Evolutionary conservation across 768 basidiomycete genomes (phyloP), one percentile per base, ranked within the genome.

Genomic region (Suillus occidentalis): DNA sequence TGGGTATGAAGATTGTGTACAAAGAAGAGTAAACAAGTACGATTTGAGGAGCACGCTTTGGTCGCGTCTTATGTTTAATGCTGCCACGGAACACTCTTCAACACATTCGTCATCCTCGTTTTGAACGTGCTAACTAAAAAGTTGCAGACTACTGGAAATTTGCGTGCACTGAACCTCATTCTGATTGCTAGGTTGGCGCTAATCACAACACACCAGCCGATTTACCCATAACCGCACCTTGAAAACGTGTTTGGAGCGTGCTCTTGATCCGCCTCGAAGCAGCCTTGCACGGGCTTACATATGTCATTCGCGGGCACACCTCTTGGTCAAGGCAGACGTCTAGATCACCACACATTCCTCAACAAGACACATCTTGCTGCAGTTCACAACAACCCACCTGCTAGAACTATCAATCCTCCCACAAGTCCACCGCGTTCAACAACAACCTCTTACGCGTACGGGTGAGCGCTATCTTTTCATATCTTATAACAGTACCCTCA

Each of bases 271-370:
- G 40, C 55, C 65, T 53, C 52, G 52, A 31, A 53, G 52, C 52
- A 53, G 63, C 63, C 66, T 67, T 70, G 74, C 83, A 82, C 84
- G 31, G 53, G 53, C 53, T 34, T 55, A 55, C 53, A 55, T 55
- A 94, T 94, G 91, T 92, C 91, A 78, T 94, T 94, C 87, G 84
- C 89, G 75, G 84, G 87, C 77, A 92, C 91, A 76, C 90, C 91
- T 64, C 79, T 92, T 69, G 89, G 88, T 79, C 89, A 91, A 87
- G 89, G 88, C 82, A 89, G 91, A 84, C 88, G 91, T 81, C 86
- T 92, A 75, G 90, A 92, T 84, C 90, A 89, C 76, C 81, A 82
- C 75, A 83, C 89, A 60, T 92, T 94, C 73, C 86, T 91, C 75
- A 88, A 87, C 66, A 91, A 89, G 72, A 75, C 69, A 14, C 42